These are phyloP conservation scores for Polytrichum commune DNA, from an alignment of 225 moss, liverwort and hornwort species.

Conservation along the genomic window DNA sequence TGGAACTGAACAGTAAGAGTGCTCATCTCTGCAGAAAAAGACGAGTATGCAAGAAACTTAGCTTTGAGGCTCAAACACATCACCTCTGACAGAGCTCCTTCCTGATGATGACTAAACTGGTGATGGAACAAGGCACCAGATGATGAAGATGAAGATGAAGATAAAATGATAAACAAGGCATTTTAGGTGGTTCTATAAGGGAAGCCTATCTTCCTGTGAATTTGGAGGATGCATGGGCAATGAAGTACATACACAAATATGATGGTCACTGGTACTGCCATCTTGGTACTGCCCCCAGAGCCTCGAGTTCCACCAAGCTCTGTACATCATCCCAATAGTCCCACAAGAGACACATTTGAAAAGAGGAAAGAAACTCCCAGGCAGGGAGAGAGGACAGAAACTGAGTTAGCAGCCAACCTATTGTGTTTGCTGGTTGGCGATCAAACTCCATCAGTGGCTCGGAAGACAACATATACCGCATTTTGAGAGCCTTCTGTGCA, in stretches of 20 bases:
- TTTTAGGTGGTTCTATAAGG: slow-evolving; percentile 19
- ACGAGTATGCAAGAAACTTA: slow-evolving; percentile 10
- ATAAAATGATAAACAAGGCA: slow-evolving; percentile 3
- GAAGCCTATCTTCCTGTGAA: background rate
- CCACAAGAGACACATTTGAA: no score
- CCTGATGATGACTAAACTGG: background rate
- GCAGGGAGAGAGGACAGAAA: no score
- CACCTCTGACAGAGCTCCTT: background rate
- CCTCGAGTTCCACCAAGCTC: background rate
- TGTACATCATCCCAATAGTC: background rate
- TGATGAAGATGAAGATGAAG: slow-evolving; percentile 15
- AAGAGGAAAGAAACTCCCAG: no score
- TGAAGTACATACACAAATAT: background rate
- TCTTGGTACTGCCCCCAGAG: background rate
- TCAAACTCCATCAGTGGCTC: no score
- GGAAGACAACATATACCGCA: no score
- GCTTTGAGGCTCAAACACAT: no score
- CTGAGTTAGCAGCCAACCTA: no score
- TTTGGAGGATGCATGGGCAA: background rate
- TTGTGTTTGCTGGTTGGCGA: no score
- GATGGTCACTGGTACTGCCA: background rate
- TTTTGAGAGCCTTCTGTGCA: no score
- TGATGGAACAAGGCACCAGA: slow-evolving; percentile 10
- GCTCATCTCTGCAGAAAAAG: slow-evolving; percentile 26
- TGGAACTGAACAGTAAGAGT: slow-evolving; percentile 5